Percentiles rank a stretch among this genome's conserved stretches.
Evolutionary conservation across 2,329 filamentous ascomycete genomes (phyloP).

Genomic region (Truncatella angustata): DNA sequence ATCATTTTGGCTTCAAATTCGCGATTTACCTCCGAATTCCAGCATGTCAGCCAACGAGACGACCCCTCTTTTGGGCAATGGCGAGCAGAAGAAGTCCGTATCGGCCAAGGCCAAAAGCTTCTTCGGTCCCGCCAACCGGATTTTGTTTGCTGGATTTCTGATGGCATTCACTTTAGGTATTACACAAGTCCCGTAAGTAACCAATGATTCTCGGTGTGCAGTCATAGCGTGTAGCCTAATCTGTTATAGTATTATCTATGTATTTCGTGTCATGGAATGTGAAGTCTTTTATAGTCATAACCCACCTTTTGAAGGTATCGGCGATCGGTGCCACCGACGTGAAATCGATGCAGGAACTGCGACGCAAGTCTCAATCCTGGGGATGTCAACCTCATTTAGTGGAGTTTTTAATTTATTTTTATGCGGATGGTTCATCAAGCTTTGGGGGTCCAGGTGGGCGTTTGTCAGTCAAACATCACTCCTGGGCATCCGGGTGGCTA

Average conservation of each 20-base stretch:
- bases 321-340: slow-evolving; percentile 57
- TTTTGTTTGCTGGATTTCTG: slow-evolving; percentile 7
- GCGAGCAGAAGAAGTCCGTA: neutral
- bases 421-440: slow-evolving; percentile 65
- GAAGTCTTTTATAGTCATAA: slow-evolving; percentile 65
- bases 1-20: neutral
- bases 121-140: slow-evolving; percentile 6
- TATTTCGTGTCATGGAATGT: slow-evolving; percentile 71
- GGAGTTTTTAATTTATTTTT: slow-evolving; percentile 65
- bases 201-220: neutral
- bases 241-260: slow-evolving; percentile 50
- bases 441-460: slow-evolving; percentile 60
- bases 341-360: slow-evolving; percentile 66
- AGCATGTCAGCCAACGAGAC: slow-evolving; percentile 20
- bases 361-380: slow-evolving; percentile 61
- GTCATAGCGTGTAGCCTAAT: neutral
- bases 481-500: slow-evolving; percentile 59
- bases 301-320: slow-evolving; percentile 43
- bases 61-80: slow-evolving; percentile 9
- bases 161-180: slow-evolving; percentile 10
- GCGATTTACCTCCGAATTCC: neutral
- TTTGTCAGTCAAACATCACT: slow-evolving; percentile 63
- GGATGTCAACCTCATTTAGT: slow-evolving; percentile 66
- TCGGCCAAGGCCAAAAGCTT: neutral
- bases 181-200: slow-evolving; percentile 9